Evolutionary conservation across 306 rosid genomes (phyloP), one percentile per base, ranked within the genome.

Genomic region (Cyclanthera cordifolia): DNA sequence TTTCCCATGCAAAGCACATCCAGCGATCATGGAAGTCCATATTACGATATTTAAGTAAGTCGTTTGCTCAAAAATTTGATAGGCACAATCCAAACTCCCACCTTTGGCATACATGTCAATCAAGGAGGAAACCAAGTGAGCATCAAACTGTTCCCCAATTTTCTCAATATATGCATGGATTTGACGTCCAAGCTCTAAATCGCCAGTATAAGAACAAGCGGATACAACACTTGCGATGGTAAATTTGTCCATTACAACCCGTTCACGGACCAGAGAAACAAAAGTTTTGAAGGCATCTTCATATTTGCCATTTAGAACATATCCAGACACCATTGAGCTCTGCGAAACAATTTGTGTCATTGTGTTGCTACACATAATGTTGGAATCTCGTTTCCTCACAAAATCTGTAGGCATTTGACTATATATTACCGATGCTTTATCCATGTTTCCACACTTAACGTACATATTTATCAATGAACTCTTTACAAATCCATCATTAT

Each of bases 31-130:
- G 45, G 98, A 83, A 67, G 90, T 89, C 95, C 95, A 89, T 60
- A 78, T 53, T 56, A 92, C 93, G 67, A 87, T 82, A 77, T 79
- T 85, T 13, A 78, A 84, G 74, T 75, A 65, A 20, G 19, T 19
- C 52, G 63, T 81, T 73, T 79, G 83, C 70, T 72, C 46, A 63
- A 92, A 92, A 71, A 82, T 75, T 80, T 20, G 46, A 73, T 79
- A 48, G 68, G 95, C 90, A 69, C 85, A 90, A 43, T 73, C 76
- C 66, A 89, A 78, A 80, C 78, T 78, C 72, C 98, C 96, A 59
- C 89, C 84, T 82, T 92, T 89, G 50, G 95, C 82, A 76, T 89
- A 92, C 96, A 92, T 89, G 74, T 81, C 93, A 75, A 89, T 82
- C 56, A 83, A 79, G 14, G 93, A 78, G 21, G 96, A 89, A 61